Evolutionary conservation across 371 early-diverging fungal genomes (phyloP).

Genomic region (Rhizopus delemar): DNA sequence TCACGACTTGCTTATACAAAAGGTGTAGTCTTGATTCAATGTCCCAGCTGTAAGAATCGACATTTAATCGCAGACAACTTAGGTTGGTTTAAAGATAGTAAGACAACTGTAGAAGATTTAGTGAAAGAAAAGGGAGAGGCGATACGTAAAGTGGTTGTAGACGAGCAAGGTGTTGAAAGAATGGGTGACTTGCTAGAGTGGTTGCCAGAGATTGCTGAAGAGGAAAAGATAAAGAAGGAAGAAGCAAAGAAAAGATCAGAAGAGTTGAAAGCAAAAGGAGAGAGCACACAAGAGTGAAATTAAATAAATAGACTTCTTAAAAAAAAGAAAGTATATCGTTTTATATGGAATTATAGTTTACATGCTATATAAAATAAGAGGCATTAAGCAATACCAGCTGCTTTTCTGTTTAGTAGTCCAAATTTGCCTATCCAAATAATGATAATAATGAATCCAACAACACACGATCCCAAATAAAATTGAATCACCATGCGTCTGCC

Average conservation of each 20-base stretch:
- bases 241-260: slow-evolving; percentile 33
- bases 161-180: slow-evolving; percentile 38
- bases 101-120: slow-evolving; percentile 81
- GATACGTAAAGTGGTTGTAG: slow-evolving; percentile 54
- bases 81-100: slow-evolving; percentile 83
- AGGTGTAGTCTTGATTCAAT: slow-evolving; percentile 93
- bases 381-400: slow-evolving; percentile 32
- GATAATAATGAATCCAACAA: slow-evolving; percentile 46
- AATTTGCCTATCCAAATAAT: slow-evolving; percentile 49
- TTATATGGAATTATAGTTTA: too few relatives aligned
- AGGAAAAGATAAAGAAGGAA: slow-evolving; percentile 41
- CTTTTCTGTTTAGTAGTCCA: slow-evolving; percentile 45
- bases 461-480: slow-evolving; percentile 46
- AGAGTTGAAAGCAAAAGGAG: slow-evolving; percentile 17
- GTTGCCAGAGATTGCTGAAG: slow-evolving; percentile 46
- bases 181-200: slow-evolving; percentile 46
- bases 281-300: neutral
- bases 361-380: slow-evolving; percentile 3
- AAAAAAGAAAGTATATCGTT: too few relatives aligned
- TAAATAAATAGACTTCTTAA: too few relatives aligned
- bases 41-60: slow-evolving; percentile 86
- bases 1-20: slow-evolving; percentile 85
- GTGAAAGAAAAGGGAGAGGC: slow-evolving; percentile 81
- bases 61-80: slow-evolving; percentile 96
- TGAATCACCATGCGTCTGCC: slow-evolving; percentile 52